A percentile compares a stretch with the other conserved stretches of the same genome.
Evolutionary conservation across 164 flowering plant species (phyloP).

Genomic region (Vitis riparia): DNA sequence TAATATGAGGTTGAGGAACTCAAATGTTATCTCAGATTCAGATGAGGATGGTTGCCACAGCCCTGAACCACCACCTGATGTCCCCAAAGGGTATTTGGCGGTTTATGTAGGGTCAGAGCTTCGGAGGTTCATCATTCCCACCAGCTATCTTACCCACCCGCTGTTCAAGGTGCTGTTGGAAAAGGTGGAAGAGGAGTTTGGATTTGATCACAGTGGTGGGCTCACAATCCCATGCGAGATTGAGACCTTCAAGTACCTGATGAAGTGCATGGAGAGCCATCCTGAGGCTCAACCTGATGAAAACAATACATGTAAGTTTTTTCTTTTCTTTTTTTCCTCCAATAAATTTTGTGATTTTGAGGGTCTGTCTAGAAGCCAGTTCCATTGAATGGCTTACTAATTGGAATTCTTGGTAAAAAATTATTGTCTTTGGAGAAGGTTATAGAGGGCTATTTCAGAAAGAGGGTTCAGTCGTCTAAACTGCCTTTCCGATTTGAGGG

Average conservation of each 20-base stretch:
- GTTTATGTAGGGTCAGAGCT: conserved; percentile 93
- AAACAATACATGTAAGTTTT: conserved; percentile 17
- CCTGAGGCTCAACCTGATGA: conserved; percentile 26
- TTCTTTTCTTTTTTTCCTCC: background rate
- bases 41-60: conserved; percentile 79
- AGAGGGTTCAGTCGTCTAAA: too few relatives aligned
- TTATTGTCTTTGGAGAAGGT: too few relatives aligned
- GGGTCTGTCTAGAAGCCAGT: background rate
- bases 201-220: conserved; percentile 76
- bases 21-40: conserved; percentile 47
- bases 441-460: too few relatives aligned
- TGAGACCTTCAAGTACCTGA: conserved; percentile 87
- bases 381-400: background rate
- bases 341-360: background rate
- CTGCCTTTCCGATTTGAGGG: too few relatives aligned
- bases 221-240: conserved; percentile 87
- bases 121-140: conserved; percentile 89
- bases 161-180: conserved; percentile 75
- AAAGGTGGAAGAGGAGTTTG: conserved; percentile 91
- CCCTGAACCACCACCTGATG: conserved; percentile 69
- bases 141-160: conserved; percentile 65
- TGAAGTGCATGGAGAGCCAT: conserved; percentile 65
- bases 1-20: conserved; percentile 41
- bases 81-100: conserved; percentile 85
- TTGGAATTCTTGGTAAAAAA: too few relatives aligned